phyloP scores from a whole-genome alignment of 805 yeast genomes.

The Candida ponderosae region DNA sequence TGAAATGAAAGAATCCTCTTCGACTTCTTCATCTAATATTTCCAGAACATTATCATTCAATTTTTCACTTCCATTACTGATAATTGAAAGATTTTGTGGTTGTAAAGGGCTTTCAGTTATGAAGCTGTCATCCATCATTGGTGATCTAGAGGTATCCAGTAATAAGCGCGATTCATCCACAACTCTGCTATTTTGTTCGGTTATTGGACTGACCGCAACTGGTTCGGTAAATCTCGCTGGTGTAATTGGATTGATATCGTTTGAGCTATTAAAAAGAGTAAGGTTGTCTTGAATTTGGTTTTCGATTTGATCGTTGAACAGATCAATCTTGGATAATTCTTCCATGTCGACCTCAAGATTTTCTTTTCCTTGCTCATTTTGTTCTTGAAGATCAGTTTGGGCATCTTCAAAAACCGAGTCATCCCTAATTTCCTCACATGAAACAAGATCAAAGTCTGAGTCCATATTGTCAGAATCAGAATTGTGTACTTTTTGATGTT shows the following conservation, averaged over 20 bases:
- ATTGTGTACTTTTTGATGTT: constrained; percentile 18
- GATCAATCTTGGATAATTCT: constrained; percentile 20
- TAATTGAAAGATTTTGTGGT: constrained; percentile 3
- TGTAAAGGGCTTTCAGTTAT: constrained; percentile 11
- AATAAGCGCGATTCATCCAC: constrained; percentile 10
- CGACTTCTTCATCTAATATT: constrained; percentile 3
- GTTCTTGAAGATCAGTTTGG: constrained; percentile 10
- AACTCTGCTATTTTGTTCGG: constrained; percentile 20
- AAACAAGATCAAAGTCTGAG: constrained; percentile 5
- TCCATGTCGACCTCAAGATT: constrained; percentile 19
- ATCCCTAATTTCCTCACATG: constrained; percentile 13
- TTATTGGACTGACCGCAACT: constrained; percentile 20
- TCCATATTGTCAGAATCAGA: constrained; percentile 11
- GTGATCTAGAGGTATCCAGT: constrained; percentile 14
- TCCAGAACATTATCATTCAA: constrained; percentile 4
- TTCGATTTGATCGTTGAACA: constrained; percentile 1
- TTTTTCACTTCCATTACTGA: constrained; percentile 2
- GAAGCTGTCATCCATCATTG: constrained; percentile 12
- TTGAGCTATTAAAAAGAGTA: not conserved
- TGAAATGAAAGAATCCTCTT: not conserved
- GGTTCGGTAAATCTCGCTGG: constrained; percentile 25
- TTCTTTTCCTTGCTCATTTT: constrained; percentile 17
- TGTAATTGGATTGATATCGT: constrained; percentile 5
- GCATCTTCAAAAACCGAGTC: constrained; percentile 1
- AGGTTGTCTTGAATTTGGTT: not conserved